These are phyloP conservation scores for Blastomyces gilchristii DNA, from an alignment of 2,329 filamentous ascomycete species.

Conservation along the genomic window DNA sequence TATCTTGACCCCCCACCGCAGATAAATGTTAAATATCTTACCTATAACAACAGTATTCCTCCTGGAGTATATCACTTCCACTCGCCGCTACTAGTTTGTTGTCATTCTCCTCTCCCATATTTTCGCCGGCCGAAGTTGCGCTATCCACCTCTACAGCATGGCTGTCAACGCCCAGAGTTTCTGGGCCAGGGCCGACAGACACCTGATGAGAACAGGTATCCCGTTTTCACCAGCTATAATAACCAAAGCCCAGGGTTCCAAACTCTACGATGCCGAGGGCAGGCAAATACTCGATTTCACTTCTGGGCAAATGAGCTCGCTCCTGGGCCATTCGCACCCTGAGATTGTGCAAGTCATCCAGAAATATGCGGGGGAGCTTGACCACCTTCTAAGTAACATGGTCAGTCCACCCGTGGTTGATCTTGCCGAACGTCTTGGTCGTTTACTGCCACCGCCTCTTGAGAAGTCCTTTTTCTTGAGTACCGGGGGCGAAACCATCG, in stretches of 20 bases:
- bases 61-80: background rate
- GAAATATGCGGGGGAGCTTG: conserved; percentile 42
- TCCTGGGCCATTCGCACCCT: conserved; percentile 49
- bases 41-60: background rate
- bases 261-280: conserved; percentile 37
- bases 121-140: background rate
- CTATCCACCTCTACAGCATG: background rate
- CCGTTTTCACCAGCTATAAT: conserved; percentile 29
- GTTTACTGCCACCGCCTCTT: conserved; percentile 38
- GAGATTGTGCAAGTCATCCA: conserved; percentile 47
- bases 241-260: conserved; percentile 37
- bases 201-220: conserved; percentile 37
- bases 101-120: background rate
- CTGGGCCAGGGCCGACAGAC: conserved; percentile 30
- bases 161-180: conserved; percentile 18
- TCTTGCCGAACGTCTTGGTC: conserved; percentile 43
- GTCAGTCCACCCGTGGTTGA: conserved; percentile 47
- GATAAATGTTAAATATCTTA: background rate
- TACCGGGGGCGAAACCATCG: conserved; percentile 49
- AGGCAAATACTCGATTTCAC: conserved; percentile 48
- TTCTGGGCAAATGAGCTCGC: conserved; percentile 51
- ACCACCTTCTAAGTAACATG: conserved; percentile 53
- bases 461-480: conserved; percentile 50
- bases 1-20: background rate
- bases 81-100: background rate